Evolutionary conservation across 2,329 filamentous ascomycete species (phyloP), one percentile per base, ranked within the genome.

Genomic region (Exophiala sp.): DNA sequence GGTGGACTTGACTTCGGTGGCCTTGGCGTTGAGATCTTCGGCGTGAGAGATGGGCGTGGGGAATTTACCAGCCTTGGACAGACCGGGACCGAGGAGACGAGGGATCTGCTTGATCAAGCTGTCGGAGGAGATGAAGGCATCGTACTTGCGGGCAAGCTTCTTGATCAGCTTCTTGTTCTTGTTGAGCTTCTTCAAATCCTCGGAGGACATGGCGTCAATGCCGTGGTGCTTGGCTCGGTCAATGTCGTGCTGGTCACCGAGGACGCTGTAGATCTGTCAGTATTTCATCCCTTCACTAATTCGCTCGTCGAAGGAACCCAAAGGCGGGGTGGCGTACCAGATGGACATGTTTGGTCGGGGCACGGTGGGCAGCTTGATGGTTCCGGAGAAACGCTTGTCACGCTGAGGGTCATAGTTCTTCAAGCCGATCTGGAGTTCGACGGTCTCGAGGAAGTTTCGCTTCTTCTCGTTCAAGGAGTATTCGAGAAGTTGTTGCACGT

Each of bases 151-250:
- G 64, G 94, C 94, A 66, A 99, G 89, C 88, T 99, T 99, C 91
- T 99, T 99, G 87, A 99, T 96, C 72, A 97, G 87, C 88, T 99
- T 99, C 89, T 99, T 97, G 90, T 99, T 99, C 90, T 99, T 99
- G 88, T 99, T 99, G 68, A 99, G 90, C 88, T 99, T 99, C 89
- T 99, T 99, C 81, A 99, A 81, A 79, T 99, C 94, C 72, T 99
- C 94, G 66, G 89, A 79, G 72, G 89, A 95, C 94, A 97, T 97
- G 81, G 92, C 91, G 75, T 99, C 94, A 68, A 97, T 85, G 76
- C 91, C 92, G 72, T 91, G 89, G 84, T 99, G 94, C 87, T 99
- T 99, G 74, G 94, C 92, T 85, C 94, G 91, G 78, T 99, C 94
- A 74, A 99, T 95, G 85, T 99, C 94, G 84, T 97, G 92, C 87